Evolutionary conservation across 2,329 filamentous ascomycete genomes (phyloP).

Genomic region (Akanthomyces uredinophilus): DNA sequence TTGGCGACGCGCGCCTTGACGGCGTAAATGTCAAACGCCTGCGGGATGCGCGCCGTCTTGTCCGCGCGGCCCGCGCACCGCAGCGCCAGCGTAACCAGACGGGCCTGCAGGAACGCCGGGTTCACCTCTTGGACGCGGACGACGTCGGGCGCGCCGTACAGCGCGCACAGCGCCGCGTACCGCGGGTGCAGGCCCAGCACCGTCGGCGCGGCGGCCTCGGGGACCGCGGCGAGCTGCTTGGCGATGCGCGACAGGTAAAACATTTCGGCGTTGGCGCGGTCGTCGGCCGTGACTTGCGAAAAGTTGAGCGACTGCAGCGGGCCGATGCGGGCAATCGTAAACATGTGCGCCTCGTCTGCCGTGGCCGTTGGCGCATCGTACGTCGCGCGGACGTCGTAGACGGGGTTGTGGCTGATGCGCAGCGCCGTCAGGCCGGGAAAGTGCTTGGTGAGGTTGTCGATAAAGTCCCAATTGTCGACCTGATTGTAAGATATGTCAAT

Average conservation of each 20-base stretch:
- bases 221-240: constrained; percentile 61
- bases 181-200: constrained; percentile 64
- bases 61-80: constrained; percentile 22
- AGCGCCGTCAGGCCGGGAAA: constrained; percentile 73
- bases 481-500: constrained; percentile 71
- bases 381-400: constrained; percentile 57
- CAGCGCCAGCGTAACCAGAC: constrained; percentile 64
- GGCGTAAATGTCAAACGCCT: constrained; percentile 72
- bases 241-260: constrained; percentile 87
- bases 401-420: constrained; percentile 79
- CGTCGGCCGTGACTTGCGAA: constrained; percentile 62
- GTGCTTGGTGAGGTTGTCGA: constrained; percentile 60
- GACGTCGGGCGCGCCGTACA: constrained; percentile 68
- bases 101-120: constrained; percentile 75
- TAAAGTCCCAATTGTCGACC: constrained; percentile 64
- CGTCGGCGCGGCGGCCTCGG: constrained; percentile 45
- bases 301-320: constrained; percentile 68
- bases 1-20: constrained; percentile 73
- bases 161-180: constrained; percentile 66
- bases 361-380: constrained; percentile 41
- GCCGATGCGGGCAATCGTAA: constrained; percentile 71
- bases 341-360: constrained; percentile 81
- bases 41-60: constrained; percentile 56
- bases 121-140: constrained; percentile 55
- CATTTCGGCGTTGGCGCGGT: constrained; percentile 82